Evolutionary conservation across 2,329 filamentous ascomycete species (phyloP).

Genomic region (Fusarium clavum): DNA sequence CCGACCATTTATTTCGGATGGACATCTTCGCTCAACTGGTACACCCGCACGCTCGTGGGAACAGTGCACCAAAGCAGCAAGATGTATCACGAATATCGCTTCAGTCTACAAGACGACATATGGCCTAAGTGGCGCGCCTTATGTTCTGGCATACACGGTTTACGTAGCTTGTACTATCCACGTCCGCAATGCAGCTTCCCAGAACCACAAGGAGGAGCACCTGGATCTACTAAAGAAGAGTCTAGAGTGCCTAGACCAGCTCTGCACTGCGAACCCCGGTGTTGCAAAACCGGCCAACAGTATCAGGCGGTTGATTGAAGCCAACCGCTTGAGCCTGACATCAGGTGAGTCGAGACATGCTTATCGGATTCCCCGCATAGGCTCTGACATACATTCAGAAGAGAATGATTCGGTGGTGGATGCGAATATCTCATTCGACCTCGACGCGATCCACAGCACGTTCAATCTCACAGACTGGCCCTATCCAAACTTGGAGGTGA

Average conservation of each 20-base stretch:
- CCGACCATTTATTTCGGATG: constrained; percentile 18
- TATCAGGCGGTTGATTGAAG: constrained; percentile 1
- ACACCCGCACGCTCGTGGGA: constrained; percentile 7
- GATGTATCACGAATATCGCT: constrained; percentile 7
- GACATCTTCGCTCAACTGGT: constrained; percentile 1
- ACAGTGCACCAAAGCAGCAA: constrained; percentile 8
- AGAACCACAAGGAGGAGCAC: background rate
- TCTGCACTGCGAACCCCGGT: constrained; percentile 6
- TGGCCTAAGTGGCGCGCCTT: constrained; percentile 3
- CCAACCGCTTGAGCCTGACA: background rate
- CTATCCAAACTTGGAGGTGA: background rate
- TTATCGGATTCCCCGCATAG: accelerated
- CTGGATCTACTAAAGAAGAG: background rate
- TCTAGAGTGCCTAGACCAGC: constrained; percentile 6
- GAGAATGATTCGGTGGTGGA: background rate
- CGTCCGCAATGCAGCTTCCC: constrained; percentile 9
- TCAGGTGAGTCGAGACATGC: background rate
- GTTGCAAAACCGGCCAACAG: constrained; percentile 5
- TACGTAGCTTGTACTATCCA: constrained; percentile 21
- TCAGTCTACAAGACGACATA: constrained; percentile 3
- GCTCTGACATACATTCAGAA: background rate
- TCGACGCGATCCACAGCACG: background rate
- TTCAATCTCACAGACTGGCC: background rate
- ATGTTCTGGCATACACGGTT: constrained; percentile 8
- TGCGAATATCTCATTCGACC: background rate